Base-by-base conservation (phyloP, 164 flowering plant genomes). In the Kalanchoe fedtschenkoi region DNA sequence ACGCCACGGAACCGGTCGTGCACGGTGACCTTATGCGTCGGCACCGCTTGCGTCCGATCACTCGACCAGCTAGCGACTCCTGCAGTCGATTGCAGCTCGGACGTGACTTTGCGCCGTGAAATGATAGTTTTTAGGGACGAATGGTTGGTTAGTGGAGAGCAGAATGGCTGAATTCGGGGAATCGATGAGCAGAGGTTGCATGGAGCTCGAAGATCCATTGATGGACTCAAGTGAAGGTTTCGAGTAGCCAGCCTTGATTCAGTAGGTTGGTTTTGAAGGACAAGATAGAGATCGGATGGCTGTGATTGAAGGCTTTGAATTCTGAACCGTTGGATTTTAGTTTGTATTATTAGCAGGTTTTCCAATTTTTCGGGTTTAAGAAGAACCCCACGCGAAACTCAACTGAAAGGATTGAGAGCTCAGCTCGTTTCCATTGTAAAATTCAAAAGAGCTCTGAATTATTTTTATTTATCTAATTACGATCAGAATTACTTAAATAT, bases 1-100 rank as follows among this genome's bases (percentile, higher is more conserved):
- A 85, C 72, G 1, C 86, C 96, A 22, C 89, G 85, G 59, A 78
- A 77, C 42, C 89, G 70, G 68, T 92, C 98, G 68, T 77, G 92
- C 26, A 91, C 96, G 16, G 85, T 89, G 69, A 91, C 91, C 46
- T 83, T 91, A 71, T 89, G 98, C 0, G 77, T 60, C 1, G 77
- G 83, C 32, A 76, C 66, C 11, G 82, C 46, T 42, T 42, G 46
- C n/a, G n/a, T 42, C 46, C 17, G 46, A 21, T 47, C 60, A 0
- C 72, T 32, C 11, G 81, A 61, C 58, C 34, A 28, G 28, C 44
- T 28, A 44, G 62, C 71, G 46, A 47, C 26, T 10, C 28, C 28
- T 28, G 54, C 29, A 21, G 54, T 22, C 22, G 54, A 47, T 22
- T 47, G 63, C 71, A 41, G 62, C 59, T 24, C 33, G 35, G 15